phyloP scores from a whole-genome alignment of 352 stramenopile species.

The Phytophthora cajani region DNA sequence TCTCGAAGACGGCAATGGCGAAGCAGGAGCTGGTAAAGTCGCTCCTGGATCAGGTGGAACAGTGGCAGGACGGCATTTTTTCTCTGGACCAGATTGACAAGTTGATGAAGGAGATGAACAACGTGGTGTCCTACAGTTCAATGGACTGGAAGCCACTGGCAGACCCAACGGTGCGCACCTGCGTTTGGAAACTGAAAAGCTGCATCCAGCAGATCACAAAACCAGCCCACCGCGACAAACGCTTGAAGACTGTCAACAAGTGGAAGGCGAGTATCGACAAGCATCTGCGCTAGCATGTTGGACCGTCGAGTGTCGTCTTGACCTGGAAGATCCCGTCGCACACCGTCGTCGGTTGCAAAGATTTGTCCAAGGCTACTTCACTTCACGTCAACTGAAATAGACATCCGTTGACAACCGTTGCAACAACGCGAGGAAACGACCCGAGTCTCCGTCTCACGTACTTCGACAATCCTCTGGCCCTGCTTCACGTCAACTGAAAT shows the following conservation, averaged over 20 bases:
- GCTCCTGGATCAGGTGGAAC: slow-evolving; percentile 18
- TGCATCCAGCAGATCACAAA: slow-evolving; percentile 34
- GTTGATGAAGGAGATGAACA: slow-evolving; percentile 14
- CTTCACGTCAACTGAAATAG: slow-evolving; percentile 24
- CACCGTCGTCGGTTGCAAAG: background rate
- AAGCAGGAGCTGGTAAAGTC: background rate
- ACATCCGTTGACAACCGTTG: background rate
- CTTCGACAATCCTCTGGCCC: background rate
- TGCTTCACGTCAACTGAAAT: slow-evolving; percentile 23
- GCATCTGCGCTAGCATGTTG: background rate
- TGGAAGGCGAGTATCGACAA: slow-evolving; percentile 7
- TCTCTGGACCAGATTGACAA: slow-evolving; percentile 40
- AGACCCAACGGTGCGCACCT: slow-evolving; percentile 11
- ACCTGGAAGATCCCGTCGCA: too few species aligned
- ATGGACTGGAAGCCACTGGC: slow-evolving; percentile 22
- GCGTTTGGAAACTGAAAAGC: slow-evolving; percentile 24
- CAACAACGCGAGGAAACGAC: background rate
- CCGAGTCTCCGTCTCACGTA: background rate
- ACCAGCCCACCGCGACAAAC: slow-evolving; percentile 18
- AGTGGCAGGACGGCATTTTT: slow-evolving; percentile 42
- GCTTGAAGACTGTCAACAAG: slow-evolving; percentile 26
- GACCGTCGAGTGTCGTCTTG: too few species aligned
- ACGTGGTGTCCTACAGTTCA: slow-evolving; percentile 18
- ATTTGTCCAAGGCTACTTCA: background rate
- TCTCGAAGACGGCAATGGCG: slow-evolving; percentile 8